Evolutionary conservation across 2,329 filamentous ascomycete genomes (phyloP), one percentile per base, ranked within the genome.

Genomic region (Aspergillus ustus): DNA sequence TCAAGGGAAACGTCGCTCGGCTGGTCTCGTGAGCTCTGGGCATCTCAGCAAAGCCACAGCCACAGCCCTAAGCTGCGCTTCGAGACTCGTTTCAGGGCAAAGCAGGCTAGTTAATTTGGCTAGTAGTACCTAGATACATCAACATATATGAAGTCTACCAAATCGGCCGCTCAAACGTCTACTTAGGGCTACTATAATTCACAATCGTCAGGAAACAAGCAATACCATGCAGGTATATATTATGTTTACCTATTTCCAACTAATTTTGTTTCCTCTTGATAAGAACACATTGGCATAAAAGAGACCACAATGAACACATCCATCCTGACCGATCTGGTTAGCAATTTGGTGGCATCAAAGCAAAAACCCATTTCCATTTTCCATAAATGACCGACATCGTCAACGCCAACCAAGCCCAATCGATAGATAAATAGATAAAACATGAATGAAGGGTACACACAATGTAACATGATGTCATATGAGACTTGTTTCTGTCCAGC

Each of bases 271-370:
- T 44, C 28, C 25, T 50, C 45, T 57, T n/a, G 11, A 45, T 7
- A 37, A 49, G 25, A 51, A 31, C 19, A 15, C n/a, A 57, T 45
- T 31, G 11, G 4, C 25, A 46, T 29, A 20, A 46, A 13, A n/a
- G 7, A 31, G 8, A 29, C 34, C 34, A 45, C 34, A 40, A 4
- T 29, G 9, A 45, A 29, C 22, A 11, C 28, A 44, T 15, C 20
- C 52, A 25, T 25, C 4, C 52, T 7, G n/a, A 9, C 43, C 17
- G 28, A 13, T 22, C 52, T 15, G 29, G 44, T 37, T 49, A 11
- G 37, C 55, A 57, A 52, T 57, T 57, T 57, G 46, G 22, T 45
- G 48, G 48, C 15, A 40, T 15, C 11, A 40, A 40, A 40, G 34
- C 34, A 15, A 40, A 15, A 50, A 50, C 31, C 28, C 6, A 46